A percentile compares a stretch with the other conserved stretches of the same genome.
Conservation (phyloP, 805 yeast species). For the Lipomyces sp. region DNA sequence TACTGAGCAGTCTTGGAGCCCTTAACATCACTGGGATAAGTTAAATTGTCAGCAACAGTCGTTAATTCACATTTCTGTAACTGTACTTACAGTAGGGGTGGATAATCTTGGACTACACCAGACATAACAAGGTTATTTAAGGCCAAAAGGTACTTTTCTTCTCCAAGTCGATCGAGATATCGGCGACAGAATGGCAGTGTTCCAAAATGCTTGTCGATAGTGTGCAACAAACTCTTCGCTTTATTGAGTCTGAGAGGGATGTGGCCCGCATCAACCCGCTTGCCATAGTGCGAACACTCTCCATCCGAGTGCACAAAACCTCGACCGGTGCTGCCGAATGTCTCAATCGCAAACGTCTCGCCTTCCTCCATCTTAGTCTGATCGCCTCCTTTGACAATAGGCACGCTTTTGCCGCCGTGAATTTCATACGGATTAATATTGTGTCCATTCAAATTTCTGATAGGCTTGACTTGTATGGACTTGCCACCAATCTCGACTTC, state of each 20-base stretch:
- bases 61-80: background rate
- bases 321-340: conserved; percentile 95
- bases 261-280: conserved; percentile 55
- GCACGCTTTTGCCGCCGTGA: conserved; percentile 96
- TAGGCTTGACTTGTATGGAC: conserved; percentile 80
- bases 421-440: conserved; percentile 81
- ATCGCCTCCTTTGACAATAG: conserved; percentile 92
- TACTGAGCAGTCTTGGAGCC: conserved; percentile 95
- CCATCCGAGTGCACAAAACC: conserved; percentile 88
- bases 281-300: conserved; percentile 92
- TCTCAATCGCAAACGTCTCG: conserved; percentile 96
- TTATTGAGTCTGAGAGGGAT: conserved; percentile 63
- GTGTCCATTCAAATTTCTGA: conserved; percentile 93
- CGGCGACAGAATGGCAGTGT: conserved; percentile 97
- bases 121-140: conserved; percentile 79
- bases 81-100: conserved; percentile 65
- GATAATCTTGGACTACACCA: conserved; percentile 91
- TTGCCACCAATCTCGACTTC: conserved; percentile 91
- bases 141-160: conserved; percentile 87
- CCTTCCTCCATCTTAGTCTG: conserved; percentile 99
- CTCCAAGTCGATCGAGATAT: conserved; percentile 87
- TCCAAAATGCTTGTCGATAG: conserved; percentile 83
- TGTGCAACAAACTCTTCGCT: conserved; percentile 69
- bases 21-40: conserved; percentile 55
- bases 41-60: background rate